These are phyloP conservation scores for Evernia prunastri DNA, from an alignment of 495 filamentous ascomycete genomes.

Conservation along the genomic window DNA sequence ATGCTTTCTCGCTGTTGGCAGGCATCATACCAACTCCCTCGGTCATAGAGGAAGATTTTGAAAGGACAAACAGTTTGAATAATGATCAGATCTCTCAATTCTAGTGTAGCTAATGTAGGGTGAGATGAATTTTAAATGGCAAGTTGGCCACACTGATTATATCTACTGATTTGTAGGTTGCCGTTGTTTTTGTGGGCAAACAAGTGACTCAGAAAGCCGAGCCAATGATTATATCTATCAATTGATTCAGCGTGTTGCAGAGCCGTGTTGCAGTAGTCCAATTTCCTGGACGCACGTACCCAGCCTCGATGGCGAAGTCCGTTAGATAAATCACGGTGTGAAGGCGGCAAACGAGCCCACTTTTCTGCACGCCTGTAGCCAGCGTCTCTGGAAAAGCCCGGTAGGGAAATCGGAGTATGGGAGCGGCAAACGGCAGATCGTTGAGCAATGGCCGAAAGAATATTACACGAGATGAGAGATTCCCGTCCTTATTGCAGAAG, in stretches of 20 bases:
- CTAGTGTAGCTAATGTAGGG: too few relatives aligned
- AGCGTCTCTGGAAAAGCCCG: too few relatives aligned
- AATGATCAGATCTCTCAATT: too few relatives aligned
- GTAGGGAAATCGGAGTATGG: neutral
- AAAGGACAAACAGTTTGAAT: neutral
- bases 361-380: too few relatives aligned
- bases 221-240: slow-evolving; percentile 3
- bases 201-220: neutral
- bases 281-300: slow-evolving; percentile 1
- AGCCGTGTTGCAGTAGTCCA: slow-evolving; percentile 2
- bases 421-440: neutral
- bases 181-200: slow-evolving; percentile 1
- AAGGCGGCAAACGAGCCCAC: too few relatives aligned
- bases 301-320: neutral
- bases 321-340: too few relatives aligned
- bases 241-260: neutral
- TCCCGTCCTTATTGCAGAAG: slow-evolving; percentile 10
- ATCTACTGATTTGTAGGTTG: too few relatives aligned
- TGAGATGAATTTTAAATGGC: too few relatives aligned
- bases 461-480: slow-evolving; percentile 3
- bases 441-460: neutral
- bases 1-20: slow-evolving; percentile 26
- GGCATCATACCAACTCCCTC: neutral
- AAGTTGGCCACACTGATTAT: too few relatives aligned
- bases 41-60: neutral